Evolutionary conservation across 305 asterid species (phyloP).

Genomic region (Fraxinus latifolia): DNA sequence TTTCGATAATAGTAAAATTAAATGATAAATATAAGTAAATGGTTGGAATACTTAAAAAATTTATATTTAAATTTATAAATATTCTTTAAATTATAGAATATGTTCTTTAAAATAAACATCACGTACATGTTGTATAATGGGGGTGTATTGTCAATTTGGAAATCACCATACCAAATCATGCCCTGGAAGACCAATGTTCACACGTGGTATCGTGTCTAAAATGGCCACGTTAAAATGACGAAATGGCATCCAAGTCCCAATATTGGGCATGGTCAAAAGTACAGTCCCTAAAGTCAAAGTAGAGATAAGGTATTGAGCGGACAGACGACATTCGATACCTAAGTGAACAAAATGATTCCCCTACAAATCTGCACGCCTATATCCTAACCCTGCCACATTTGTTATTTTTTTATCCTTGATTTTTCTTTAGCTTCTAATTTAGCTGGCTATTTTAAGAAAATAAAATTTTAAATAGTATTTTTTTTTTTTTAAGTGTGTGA

Average conservation of each 20-base stretch:
- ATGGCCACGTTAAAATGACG: neutral
- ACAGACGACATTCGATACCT: conserved; percentile 34
- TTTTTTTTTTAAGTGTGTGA: no score
- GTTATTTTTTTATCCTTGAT: neutral
- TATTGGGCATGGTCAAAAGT: conserved; percentile 25
- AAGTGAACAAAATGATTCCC: conserved; percentile 22
- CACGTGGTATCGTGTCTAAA: neutral
- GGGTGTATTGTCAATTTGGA: neutral
- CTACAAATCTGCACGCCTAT: conserved; percentile 33
- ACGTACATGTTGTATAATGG: neutral
- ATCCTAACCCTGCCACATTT: neutral
- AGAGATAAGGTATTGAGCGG: conserved; percentile 6
- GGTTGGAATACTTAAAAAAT: no score
- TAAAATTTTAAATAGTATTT: no score
- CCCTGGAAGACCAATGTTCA: neutral
- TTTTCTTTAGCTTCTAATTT: no score
- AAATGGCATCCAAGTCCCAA: neutral
- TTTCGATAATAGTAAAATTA: no score
- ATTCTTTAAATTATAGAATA: no score
- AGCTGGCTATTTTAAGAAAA: no score
- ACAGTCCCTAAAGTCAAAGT: conserved; percentile 29
- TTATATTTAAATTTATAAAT: no score
- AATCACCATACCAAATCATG: no score
- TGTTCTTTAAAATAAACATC: no score
- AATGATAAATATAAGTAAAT: no score